These are phyloP conservation scores for Claviceps quebecensis DNA, from an alignment of 2,329 filamentous ascomycete species.

Conservation along the genomic window DNA sequence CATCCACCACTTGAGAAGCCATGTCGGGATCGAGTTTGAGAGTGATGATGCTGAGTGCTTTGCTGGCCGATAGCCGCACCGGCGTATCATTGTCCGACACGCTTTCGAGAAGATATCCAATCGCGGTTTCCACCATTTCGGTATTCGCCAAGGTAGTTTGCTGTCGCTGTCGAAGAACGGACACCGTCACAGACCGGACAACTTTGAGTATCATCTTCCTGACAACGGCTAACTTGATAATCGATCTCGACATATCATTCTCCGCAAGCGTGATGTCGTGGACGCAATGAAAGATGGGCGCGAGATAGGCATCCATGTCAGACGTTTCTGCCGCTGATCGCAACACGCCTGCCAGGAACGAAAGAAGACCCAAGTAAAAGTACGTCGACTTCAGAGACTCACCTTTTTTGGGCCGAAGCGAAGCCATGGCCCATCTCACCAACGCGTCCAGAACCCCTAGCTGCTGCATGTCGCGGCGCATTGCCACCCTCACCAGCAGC, in stretches of 20 bases:
- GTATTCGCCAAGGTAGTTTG: constrained; percentile 25
- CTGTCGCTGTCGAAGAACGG: constrained; percentile 42
- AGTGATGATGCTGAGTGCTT: constrained; percentile 77
- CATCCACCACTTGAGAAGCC: constrained; percentile 76
- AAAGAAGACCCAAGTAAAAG: constrained; percentile 62
- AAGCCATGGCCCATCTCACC: constrained; percentile 54
- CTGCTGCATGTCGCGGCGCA: constrained; percentile 76
- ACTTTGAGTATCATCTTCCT: constrained; percentile 77
- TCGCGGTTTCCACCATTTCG: constrained; percentile 60
- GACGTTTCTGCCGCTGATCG: constrained; percentile 56
- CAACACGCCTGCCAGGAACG: constrained; percentile 64
- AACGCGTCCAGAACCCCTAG: constrained; percentile 55
- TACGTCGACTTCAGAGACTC: constrained; percentile 43
- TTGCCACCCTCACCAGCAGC: constrained; percentile 67
- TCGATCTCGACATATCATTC: constrained; percentile 32
- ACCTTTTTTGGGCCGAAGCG: constrained; percentile 33
- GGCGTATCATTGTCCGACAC: constrained; percentile 82
- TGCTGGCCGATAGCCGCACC: constrained; percentile 80
- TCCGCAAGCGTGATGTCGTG: constrained; percentile 41
- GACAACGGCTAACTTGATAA: constrained; percentile 62
- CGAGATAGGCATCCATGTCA: constrained; percentile 55
- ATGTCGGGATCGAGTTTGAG: constrained; percentile 66
- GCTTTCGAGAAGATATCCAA: constrained; percentile 66
- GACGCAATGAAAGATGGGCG: constrained; percentile 50
- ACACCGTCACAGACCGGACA: constrained; percentile 57